Evolutionary conservation across 164 flowering plant genomes (phyloP), one percentile per base, ranked within the genome.

Genomic region (Buxus sempervirens): DNA sequence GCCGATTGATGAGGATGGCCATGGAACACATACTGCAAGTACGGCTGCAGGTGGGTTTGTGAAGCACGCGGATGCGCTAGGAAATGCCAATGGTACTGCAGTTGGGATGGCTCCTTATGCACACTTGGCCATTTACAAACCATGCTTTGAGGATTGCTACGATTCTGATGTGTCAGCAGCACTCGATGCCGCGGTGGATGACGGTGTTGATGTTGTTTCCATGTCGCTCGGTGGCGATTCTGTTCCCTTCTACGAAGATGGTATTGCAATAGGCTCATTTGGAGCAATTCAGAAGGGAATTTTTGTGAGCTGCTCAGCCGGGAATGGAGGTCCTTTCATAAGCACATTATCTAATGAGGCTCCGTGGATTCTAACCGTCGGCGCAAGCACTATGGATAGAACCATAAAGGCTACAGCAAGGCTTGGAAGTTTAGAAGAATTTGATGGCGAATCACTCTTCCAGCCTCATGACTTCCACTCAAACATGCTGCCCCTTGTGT

Each of bases 291-390:
- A 93, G 82, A 88, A 63, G 83, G 95, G 98, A 5, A 89, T 93
- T 15, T 89, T 93, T 55, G 88, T 93, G 1, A 86, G 96, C 0
- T 86, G 96, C 72, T 89, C 98, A 0, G 96, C 98, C 16, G 98
- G 98, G n/a, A 90, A 93, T 61, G 86, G 84, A 10, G 98, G 96
- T 20, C 98, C 96, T n/a, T n/a, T n/a, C n/a, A n/a, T n/a, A n/a
- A n/a, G n/a, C n/a, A n/a, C n/a, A n/a, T n/a, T n/a, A n/a, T n/a
- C n/a, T n/a, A 90, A 93, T 74, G 90, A 88, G 0, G 83, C 98
- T 0, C 98, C 98, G 13, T 90, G 96, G 96, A 77, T 93, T 26
- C 79, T 91, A 25, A 93, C 96, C 0, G 93, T 93, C 25, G 98
- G 98, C 23, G 98, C 98, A 6, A 85, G 96, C 75, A 90, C 98